Evolutionary conservation across 176 grass and related monocot genomes (phyloP), one percentile per base, ranked within the genome.

Genomic region (Paspalum vaginatum): DNA sequence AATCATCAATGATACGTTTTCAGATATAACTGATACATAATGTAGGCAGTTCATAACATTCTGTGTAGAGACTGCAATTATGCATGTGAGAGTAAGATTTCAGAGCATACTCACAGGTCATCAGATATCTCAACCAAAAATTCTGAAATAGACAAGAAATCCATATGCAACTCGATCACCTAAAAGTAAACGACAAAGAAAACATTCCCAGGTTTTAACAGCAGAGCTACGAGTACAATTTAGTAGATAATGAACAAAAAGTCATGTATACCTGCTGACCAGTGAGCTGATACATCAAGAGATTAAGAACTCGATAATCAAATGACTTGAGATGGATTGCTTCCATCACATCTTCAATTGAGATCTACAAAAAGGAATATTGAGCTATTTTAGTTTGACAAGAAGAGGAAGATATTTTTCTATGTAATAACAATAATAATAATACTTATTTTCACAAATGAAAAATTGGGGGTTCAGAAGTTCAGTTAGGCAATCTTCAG

Each of bases 81-180:
- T 78, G 65, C 48, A 81, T 72, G 62, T 49, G 76, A 22, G 24
- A 17, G 7, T 70, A 81, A 50, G 48, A 87, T 64, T 71, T 71
- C 37, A 85, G 8, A 75, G 61, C 27, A 50, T 74, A 98, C 89
- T 98, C 85, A 98, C 95, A 98, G 85, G 81, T 98, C 95, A 79
- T 98, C 95, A 82, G 88, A 92, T 89, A 98, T 71, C 86, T 98
- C 95, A 75, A 95, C 95, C 58, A 98, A 78, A 84, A 94, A 93
- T 88, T 98, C 92, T 38, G 95, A 98, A 17, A 91, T 44, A n/a
- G 92, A 95, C 64, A 98, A 80, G 84, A 98, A 98, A 25, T 98
- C 92, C 95, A 95, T 98, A 78, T 98, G 95, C 75, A 91, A 85
- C 52, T 98, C 88, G 84, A 95, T 98, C 26, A 93, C 90, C 95